These are phyloP conservation scores for Phytophthora litchii DNA, from an alignment of 352 stramenopile genomes.

Conservation along the genomic window DNA sequence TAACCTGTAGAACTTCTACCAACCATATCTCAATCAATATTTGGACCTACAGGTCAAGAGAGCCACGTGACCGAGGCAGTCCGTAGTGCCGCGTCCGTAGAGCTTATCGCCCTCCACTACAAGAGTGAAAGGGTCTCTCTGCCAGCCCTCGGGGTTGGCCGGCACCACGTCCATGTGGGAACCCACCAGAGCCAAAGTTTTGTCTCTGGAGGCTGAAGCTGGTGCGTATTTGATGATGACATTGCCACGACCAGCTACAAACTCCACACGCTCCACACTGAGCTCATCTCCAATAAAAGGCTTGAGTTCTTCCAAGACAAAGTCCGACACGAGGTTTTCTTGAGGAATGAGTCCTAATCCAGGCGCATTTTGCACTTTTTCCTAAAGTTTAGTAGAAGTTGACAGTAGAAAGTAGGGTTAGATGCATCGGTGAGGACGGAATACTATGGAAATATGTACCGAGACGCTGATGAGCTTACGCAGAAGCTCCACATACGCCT, in stretches of 20 bases:
- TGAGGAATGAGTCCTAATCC: slow-evolving; percentile 52
- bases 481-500: slow-evolving; percentile 71
- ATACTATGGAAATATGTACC: slow-evolving; percentile 17
- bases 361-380: slow-evolving; percentile 59
- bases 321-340: slow-evolving; percentile 86
- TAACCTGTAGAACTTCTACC: background rate
- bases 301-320: slow-evolving; percentile 85
- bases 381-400: slow-evolving; percentile 13
- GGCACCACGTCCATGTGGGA: slow-evolving; percentile 94
- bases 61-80: slow-evolving; percentile 93
- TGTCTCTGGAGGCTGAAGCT: slow-evolving; percentile 44
- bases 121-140: slow-evolving; percentile 88
- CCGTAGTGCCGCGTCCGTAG: slow-evolving; percentile 92
- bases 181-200: slow-evolving; percentile 89
- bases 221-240: slow-evolving; percentile 91
- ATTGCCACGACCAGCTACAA: slow-evolving; percentile 86
- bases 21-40: background rate
- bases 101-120: slow-evolving; percentile 92
- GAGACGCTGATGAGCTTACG: slow-evolving; percentile 76
- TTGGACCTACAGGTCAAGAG: slow-evolving; percentile 78
- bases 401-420: background rate
- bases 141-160: slow-evolving; percentile 91
- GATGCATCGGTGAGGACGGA: background rate
- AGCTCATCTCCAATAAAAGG: slow-evolving; percentile 76
- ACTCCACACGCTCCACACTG: slow-evolving; percentile 80